phyloP scores from a whole-genome alignment of 306 rosid species.

The Vigna nakashimae region DNA sequence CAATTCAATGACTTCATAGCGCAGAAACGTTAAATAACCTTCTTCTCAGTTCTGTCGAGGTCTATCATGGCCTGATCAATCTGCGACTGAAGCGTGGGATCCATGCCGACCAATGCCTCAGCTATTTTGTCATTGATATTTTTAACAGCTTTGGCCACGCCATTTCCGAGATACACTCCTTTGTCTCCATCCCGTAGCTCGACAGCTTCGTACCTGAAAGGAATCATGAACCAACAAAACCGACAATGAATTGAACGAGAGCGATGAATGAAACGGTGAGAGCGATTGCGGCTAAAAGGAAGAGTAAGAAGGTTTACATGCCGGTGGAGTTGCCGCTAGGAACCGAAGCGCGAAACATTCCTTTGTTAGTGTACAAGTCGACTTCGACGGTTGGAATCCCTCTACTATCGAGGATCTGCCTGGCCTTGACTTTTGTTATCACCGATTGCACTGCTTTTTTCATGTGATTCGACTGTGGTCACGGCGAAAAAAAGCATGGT shows the following conservation, averaged over 20 bases:
- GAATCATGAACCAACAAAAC: constrained; percentile 28
- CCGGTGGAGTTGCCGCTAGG: constrained; percentile 82
- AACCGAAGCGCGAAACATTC: constrained; percentile 84
- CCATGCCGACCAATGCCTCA: constrained; percentile 91
- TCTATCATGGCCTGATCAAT: constrained; percentile 95
- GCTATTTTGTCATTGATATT: constrained; percentile 89
- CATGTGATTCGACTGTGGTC: constrained; percentile 79
- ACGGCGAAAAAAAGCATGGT: neutral
- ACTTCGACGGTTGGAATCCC: constrained; percentile 97
- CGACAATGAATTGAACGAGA: neutral
- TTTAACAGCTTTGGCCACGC: constrained; percentile 85
- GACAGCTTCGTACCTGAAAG: constrained; percentile 86
- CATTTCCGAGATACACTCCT: constrained; percentile 79
- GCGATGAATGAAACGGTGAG: neutral
- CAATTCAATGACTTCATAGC: neutral
- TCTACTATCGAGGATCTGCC: constrained; percentile 98
- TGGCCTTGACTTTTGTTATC: constrained; percentile 79
- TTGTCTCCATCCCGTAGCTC: constrained; percentile 95
- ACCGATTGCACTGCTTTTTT: constrained; percentile 73
- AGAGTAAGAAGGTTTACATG: constrained; percentile 56
- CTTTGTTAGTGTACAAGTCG: constrained; percentile 83
- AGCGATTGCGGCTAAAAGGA: neutral
- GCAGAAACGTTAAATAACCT: constrained; percentile 53
- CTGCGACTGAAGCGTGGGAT: constrained; percentile 89
- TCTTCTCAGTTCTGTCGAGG: constrained; percentile 95